Evolutionary conservation across 2,329 filamentous ascomycete species (phyloP), one percentile per base, ranked within the genome.

Genomic region (Dactylellina drechsleri): DNA sequence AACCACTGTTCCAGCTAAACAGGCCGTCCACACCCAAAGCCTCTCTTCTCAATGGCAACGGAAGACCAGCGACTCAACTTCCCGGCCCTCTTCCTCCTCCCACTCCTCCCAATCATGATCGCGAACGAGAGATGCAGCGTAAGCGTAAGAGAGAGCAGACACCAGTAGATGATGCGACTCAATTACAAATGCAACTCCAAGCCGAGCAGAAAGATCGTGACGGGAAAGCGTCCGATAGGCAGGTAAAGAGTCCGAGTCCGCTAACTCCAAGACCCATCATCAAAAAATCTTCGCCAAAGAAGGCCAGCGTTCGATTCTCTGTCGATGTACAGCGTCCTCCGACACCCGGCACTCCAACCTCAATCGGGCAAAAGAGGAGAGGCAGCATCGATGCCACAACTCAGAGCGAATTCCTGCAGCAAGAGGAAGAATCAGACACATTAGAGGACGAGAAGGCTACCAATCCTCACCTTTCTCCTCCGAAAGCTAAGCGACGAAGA

Each of bases 61-160:
- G 49, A 50, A 74, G 41, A 61, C 56, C 12, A 41, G 59, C 43
- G 45, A 41, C 50, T 16, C 45, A 10, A 18, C 61, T 23, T 41
- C 50, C 64, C 43, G 31, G 31, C 5, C 31, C 31, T 36, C 31
- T 36, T 36, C 28, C 56, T 10, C 57, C 59, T 4, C 66, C 53
- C 2, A 62, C 58, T 8, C 58, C 52, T 8, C 41, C 23, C 18
- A 26, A 58, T 23, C 50, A 52, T 16, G 56, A 56, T 2, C 57
- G 64, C 8, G 71, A 75, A 36, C 57, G 64, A 50, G 71, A 75
- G 36, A 56, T 66, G 47, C 57, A 58, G 41, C 43, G 70, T 43
- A 75, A 75, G 23, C 57, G 71, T n/a, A 75, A 75, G 53, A 58
- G 71, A 28, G 64, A 68, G 31, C 64, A 75, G 43, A 68, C 71